Evolutionary conservation across 305 asterid genomes (phyloP), one percentile per base, ranked within the genome.

Genomic region (Plantago rigida): DNA sequence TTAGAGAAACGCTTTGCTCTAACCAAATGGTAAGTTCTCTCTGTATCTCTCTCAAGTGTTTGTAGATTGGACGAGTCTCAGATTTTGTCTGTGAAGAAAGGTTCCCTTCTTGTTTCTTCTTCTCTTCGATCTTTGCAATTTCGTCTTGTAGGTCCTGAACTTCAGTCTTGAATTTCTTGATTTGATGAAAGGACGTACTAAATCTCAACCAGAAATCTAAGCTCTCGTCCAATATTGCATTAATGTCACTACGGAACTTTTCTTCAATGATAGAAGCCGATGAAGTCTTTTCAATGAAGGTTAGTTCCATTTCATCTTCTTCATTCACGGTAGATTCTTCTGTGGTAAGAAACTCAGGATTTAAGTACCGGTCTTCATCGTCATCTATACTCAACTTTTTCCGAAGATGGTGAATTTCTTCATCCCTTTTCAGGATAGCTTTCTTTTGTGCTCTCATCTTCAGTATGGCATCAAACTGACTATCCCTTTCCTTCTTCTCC

Each of bases 201-300:
- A 91, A 91, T 65, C 94, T 84, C 62, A 88, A 65, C 98, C 98
- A 91, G 86, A 88, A 91, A 29, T 78, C 93, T 36, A 91, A 46
- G 76, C 84, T 88, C 29, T 78, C 94, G 1, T 88, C 94, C 11
- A 80, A 76, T 28, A 91, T 71, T 2, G 82, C 76, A 17, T 91
- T 94, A 0, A 88, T 86, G 15, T 80, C 76, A 3, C 55, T 22
- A 19, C 88, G 76, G 24, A 91, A 85, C 63, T 81, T 86, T 44
- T 78, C 93, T 63, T 91, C 94, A 3, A 76, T 64, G 10, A 36
- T 73, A 0, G 94, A 84, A 3, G 59, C 48, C 22, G 77, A 63
- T 41, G 71, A 68, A 34, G 78, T 60, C 24, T 69, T 71, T 2
- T 80, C 77, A 24, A 71, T 19, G 56, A 64, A 60, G 1, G 70